Conservation (phyloP, 176 grass and related monocot species). For the Panicum miliaceum region DNA sequence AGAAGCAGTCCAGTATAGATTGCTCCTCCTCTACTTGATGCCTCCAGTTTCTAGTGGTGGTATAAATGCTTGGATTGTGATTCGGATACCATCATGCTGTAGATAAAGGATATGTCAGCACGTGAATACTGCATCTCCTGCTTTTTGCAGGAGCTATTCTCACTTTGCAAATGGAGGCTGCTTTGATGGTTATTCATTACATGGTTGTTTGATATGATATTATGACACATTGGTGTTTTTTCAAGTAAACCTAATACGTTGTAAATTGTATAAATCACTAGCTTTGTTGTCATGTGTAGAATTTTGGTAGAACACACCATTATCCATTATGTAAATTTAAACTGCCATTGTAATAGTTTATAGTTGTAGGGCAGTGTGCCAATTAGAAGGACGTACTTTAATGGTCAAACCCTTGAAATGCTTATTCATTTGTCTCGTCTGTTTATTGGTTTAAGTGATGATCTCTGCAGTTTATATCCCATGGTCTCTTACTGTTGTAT, state of each 20-base stretch:
- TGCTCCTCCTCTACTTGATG: slow-evolving; percentile 22
- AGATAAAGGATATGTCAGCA: slow-evolving; percentile 19
- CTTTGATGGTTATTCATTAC: slow-evolving; percentile 32
- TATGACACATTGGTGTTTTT: neutral
- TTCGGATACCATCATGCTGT: slow-evolving; percentile 45
- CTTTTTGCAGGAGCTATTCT: slow-evolving; percentile 31
- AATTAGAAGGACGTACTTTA: slow-evolving; percentile 11
- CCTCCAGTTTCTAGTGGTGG: slow-evolving; percentile 24
- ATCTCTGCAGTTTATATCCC: slow-evolving; percentile 2
- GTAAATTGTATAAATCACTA: neutral
- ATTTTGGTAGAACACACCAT: neutral
- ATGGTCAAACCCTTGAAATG: slow-evolving; percentile 1
- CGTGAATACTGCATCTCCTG: neutral
- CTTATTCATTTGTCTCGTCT: neutral
- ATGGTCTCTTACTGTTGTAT: slow-evolving; percentile 2
- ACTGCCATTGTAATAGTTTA: neutral
- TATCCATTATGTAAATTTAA: slow-evolving; percentile 16
- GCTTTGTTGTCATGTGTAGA: neutral
- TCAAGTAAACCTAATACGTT: neutral
- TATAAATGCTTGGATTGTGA: slow-evolving; percentile 38
- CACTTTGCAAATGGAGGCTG: slow-evolving; percentile 1
- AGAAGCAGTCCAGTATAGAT: slow-evolving; percentile 21
- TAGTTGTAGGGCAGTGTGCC: neutral
- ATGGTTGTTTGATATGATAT: slow-evolving; percentile 4
- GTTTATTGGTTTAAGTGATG: neutral